Evolutionary conservation across 805 yeast genomes (phyloP).

Genomic region (Yamadazyma kitorensis): DNA sequence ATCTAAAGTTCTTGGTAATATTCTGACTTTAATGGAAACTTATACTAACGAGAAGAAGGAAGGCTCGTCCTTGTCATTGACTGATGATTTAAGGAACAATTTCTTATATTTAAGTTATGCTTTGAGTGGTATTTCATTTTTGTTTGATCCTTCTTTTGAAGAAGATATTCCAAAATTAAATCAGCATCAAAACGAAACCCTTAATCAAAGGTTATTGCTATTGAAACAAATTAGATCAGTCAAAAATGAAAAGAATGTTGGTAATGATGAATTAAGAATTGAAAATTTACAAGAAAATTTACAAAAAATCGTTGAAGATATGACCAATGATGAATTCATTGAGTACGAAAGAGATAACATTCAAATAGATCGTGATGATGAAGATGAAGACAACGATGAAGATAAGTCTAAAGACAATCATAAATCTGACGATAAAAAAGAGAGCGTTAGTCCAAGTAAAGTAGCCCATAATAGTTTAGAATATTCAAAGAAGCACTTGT

Average conservation of each 20-base stretch:
- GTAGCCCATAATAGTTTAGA: constrained; percentile 6
- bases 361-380: constrained; percentile 12
- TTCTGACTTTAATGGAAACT: constrained; percentile 34
- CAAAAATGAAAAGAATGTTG: constrained; percentile 14
- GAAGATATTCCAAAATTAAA: constrained; percentile 42
- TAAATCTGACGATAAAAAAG: constrained; percentile 1
- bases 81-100: constrained; percentile 56
- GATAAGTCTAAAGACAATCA: constrained; percentile 1
- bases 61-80: constrained; percentile 23
- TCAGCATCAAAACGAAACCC: constrained; percentile 27
- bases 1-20: constrained; percentile 38
- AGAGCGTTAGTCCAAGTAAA: neutral
- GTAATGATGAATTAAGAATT: constrained; percentile 21
- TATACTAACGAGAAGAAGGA: constrained; percentile 17
- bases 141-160: constrained; percentile 71
- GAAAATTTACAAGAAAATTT: constrained; percentile 33
- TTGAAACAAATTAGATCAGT: constrained; percentile 30
- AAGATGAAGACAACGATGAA: constrained; percentile 11
- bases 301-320: constrained; percentile 30
- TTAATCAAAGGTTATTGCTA: constrained; percentile 33
- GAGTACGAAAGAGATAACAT: constrained; percentile 15
- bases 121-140: constrained; percentile 64
- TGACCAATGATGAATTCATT: constrained; percentile 19
- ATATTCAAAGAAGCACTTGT: constrained; percentile 7
- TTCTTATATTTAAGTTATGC: constrained; percentile 57